Percentiles rank a stretch among this genome's conserved stretches.
These are phyloP conservation scores for Kluyveromyces sp. DNA, from an alignment of 1,139 yeast genomes.

Conservation along the genomic window DNA sequence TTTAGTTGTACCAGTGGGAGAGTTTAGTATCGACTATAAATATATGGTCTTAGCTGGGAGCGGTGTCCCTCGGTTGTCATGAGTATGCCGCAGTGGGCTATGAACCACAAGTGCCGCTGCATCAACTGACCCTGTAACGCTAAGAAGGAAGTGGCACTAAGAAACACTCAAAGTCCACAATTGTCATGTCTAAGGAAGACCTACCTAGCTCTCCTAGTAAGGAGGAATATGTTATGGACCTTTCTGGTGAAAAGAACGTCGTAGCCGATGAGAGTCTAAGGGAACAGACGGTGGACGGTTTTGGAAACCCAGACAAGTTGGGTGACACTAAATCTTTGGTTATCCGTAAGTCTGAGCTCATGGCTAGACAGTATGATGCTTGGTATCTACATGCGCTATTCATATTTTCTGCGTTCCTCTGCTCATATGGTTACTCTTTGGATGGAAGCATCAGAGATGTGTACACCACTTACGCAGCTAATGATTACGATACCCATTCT, in stretches of 20 bases:
- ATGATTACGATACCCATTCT: slow-evolving; percentile 48
- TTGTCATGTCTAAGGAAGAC: background rate
- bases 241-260: background rate
- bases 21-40: background rate
- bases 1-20: background rate
- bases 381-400: slow-evolving; percentile 20
- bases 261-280: slow-evolving; percentile 1
- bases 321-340: slow-evolving; percentile 35
- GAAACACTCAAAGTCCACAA: background rate
- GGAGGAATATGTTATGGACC: background rate
- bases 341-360: slow-evolving; percentile 19
- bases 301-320: slow-evolving; percentile 44
- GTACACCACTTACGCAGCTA: slow-evolving; percentile 48
- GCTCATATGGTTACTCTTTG: slow-evolving; percentile 60
- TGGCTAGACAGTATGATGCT: slow-evolving; percentile 17
- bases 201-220: background rate
- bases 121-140: background rate
- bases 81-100: too few relatives aligned
- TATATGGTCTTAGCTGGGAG: background rate
- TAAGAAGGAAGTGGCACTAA: background rate
- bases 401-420: slow-evolving; percentile 45
- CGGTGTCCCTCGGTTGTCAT: too few relatives aligned
- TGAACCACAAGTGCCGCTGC: too few relatives aligned
- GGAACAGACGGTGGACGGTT: slow-evolving; percentile 34
- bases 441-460: slow-evolving; percentile 48